phyloP scores from a whole-genome alignment of 345 rosid genomes.

The Camelina neglecta region DNA sequence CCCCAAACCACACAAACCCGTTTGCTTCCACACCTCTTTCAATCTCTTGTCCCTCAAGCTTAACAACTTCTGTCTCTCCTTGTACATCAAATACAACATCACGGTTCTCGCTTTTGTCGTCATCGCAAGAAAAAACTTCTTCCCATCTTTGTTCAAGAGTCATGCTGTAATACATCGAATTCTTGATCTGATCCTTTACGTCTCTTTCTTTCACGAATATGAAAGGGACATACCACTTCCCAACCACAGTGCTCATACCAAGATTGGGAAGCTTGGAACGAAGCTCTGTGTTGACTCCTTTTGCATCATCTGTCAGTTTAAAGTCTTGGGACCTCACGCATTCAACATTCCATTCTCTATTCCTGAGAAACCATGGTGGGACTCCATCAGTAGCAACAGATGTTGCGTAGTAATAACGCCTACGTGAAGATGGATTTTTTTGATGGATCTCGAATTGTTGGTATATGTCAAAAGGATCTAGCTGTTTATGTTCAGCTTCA shows the following conservation, averaged over 20 bases:
- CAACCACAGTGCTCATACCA: constrained; percentile 42
- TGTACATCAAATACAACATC: constrained; percentile 42
- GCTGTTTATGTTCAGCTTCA: constrained; percentile 44
- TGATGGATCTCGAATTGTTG: constrained; percentile 49
- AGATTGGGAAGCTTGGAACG: constrained; percentile 51
- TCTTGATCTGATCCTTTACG: constrained; percentile 44
- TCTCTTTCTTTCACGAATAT: constrained; percentile 56
- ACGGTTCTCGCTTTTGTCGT: neutral
- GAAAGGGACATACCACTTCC: constrained; percentile 74
- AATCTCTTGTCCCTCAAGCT: constrained; percentile 45
- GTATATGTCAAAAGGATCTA: constrained; percentile 47
- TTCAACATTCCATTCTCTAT: constrained; percentile 53
- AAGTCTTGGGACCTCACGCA: constrained; percentile 37
- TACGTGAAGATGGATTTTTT: constrained; percentile 2
- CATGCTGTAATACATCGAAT: constrained; percentile 56
- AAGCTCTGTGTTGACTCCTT: constrained; percentile 50
- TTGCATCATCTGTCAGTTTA: constrained; percentile 54
- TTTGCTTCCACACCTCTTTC: constrained; percentile 32
- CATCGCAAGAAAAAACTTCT: constrained; percentile 48
- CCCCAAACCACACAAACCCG: constrained; percentile 52
- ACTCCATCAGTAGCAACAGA: constrained; percentile 55
- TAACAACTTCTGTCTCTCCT: constrained; percentile 44
- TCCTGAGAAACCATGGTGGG: constrained; percentile 54
- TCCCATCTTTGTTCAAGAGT: constrained; percentile 70
- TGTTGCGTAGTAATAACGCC: constrained; percentile 43